phyloP scores from a whole-genome alignment of 2,329 filamentous ascomycete genomes.

The Dactylellina sp. region DNA sequence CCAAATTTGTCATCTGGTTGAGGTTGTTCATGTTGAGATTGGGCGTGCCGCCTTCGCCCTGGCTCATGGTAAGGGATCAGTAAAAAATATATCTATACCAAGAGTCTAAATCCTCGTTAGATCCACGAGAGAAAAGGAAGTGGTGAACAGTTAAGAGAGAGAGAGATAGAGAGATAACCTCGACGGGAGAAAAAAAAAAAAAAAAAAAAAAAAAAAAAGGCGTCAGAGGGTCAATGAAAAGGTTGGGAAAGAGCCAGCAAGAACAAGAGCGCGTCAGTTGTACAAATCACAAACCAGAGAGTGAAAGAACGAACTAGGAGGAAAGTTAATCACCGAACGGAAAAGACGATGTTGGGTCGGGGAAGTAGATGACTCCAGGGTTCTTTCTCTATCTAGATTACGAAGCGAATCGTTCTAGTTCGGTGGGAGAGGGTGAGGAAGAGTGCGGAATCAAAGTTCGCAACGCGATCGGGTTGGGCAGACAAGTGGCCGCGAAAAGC shows the following conservation, averaged over 20 bases:
- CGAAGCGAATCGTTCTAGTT: constrained; percentile 57
- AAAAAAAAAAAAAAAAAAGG: no score
- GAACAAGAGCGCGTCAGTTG: background rate
- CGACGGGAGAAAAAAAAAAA: no score
- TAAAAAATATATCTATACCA: background rate
- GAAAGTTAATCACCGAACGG: background rate
- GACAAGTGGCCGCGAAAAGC: constrained; percentile 9
- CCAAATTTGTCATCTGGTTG: constrained; percentile 59
- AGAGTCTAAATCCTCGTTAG: no score
- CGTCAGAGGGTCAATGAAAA: no score
- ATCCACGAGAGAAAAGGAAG: background rate
- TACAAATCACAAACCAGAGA: background rate
- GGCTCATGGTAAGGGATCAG: constrained; percentile 56
- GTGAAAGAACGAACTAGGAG: background rate
- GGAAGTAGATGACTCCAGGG: constrained; percentile 18
- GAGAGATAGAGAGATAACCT: background rate
- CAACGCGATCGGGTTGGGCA: constrained; percentile 33
- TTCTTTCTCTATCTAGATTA: constrained; percentile 53
- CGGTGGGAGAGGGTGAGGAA: constrained; percentile 23
- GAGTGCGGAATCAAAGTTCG: background rate
- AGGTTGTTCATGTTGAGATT: constrained; percentile 58
- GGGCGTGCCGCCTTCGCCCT: constrained; percentile 57
- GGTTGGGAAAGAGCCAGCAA: background rate
- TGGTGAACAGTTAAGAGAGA: background rate
- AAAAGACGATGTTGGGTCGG: constrained; percentile 13